Evolutionary conservation across 2,329 filamentous ascomycete species (phyloP), one percentile per base, ranked within the genome.

Genomic region (Cladobotryum protrusum): DNA sequence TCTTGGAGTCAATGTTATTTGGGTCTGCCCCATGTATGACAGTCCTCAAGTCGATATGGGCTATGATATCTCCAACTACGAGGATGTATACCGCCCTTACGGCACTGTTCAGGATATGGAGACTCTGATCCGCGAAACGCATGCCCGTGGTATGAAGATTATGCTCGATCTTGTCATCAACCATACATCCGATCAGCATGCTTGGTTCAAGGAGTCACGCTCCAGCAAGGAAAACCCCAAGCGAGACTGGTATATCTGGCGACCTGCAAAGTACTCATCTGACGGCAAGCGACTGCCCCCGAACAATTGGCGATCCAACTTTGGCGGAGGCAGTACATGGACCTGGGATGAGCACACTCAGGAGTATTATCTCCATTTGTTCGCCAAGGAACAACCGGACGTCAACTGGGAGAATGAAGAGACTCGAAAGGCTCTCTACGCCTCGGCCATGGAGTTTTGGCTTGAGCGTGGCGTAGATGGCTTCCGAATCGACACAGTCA

Each of bases 391-490:
- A 56, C 88, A 92, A 63, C 88, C 89, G 0, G 89, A 93, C 58
- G 74, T 93, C n/a, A 93, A 93, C 67, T 93, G 87, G 87, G 86
- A 91, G 61, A 86, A 85, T 50, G 73, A 75, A 0, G 79, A 78
- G 9, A 79, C 86, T 0, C 78, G 87, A 14, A 70, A 79, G 42
- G 87, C 86, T 2, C 82, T 91, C 6, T 86, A 89, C 63, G 75
- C 84, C 33, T 77, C 79, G 14, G 76, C 85, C 5, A 86, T 91
- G 78, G 77, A 79, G 29, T 93, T 91, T 63, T 93, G 89, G 89
- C 77, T 93, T 1, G 72, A 87, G 44, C 78, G 80, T 32, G 87
- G 87, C 3, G 82, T 87, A 0, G 80, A 85, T 43, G 85, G 85
- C 3, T 89, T 88, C 71, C 77, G 85, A n/a, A 78, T 88, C 66